Evolutionary conservation across 495 filamentous ascomycete species (phyloP), one percentile per base, ranked within the genome.

Genomic region (Ramalina intermedia): DNA sequence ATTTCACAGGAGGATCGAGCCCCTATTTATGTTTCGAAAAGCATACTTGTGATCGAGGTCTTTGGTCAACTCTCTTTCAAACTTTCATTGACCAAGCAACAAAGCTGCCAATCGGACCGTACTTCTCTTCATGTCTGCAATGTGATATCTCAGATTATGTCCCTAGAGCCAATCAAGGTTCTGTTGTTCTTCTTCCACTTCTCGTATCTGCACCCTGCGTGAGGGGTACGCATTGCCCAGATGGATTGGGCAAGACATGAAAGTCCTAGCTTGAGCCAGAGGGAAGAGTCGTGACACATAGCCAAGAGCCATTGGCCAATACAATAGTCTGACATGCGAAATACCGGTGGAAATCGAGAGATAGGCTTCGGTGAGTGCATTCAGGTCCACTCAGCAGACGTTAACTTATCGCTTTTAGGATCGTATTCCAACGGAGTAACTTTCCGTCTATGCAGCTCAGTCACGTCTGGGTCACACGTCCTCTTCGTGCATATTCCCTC

Each of bases 11-110:
- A 20, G 49, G 18, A 16, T 48, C 26, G 36, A 35, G 27, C 29
- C 24, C 41, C 21, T 56, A 56, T 56, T 56, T 56, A 56, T 56
- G 54, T 56, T 53, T 56, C 43, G 40, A 43, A 36, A 48, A 9
- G 26, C 18, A 27, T 27, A 14, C 43, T 14, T 37, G 37, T 50
- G 44, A 53, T 50, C 51, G 41, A 16, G 39, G 29, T 56, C 45
- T 37, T 44, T 41, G 46, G 46, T 49, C 46, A 33, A 27, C 3
- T 37, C 18, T 16, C 12, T 13, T 47, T 13, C 21, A 17, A 6
- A 8, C 5, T 17, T 47, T 7, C 42, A 13, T 23, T 16, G 18
- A 21, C 8, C 17, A 1, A 21, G 8, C 42, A 27, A 44, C 42
- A 44, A 27, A 44, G n/a, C 16, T 37, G 29, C 44, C 44, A 37